A percentile compares a stretch with the other conserved stretches of the same genome.
Conservation (phyloP, 345 rosid species). For the Sonneratia caseolaris region DNA sequence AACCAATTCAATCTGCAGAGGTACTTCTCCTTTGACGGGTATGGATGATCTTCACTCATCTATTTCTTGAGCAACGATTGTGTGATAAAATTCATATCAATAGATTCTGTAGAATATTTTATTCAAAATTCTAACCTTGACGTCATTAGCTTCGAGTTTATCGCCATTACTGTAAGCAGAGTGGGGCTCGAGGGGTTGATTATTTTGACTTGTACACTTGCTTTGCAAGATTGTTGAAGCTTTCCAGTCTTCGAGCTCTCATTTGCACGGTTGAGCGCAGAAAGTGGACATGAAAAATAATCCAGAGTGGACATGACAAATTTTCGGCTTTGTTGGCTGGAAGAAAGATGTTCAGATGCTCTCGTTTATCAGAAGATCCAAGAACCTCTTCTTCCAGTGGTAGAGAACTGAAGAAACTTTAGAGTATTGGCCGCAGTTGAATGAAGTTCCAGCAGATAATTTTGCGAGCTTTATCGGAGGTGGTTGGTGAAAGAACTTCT, state of each 20-base stretch:
- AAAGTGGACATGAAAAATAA: too few species aligned
- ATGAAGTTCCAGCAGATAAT: conserved; percentile 20
- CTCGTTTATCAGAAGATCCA: conserved; percentile 8
- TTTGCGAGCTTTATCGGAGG: conserved; percentile 27
- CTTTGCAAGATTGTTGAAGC: neutral
- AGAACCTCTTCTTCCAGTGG: conserved; percentile 6
- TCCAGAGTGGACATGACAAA: neutral
- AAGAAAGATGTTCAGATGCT: neutral
- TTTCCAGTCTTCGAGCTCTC: conserved; percentile 37
- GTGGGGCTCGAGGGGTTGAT: neutral
- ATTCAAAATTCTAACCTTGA: neutral
- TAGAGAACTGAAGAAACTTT: conserved; percentile 1
- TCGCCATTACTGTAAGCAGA: neutral
- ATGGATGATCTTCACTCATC: too few species aligned
- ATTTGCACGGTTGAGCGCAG: conserved; percentile 37
- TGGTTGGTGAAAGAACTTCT: conserved; percentile 16
- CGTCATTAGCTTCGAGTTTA: neutral
- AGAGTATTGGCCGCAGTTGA: conserved; percentile 14
- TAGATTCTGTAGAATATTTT: too few species aligned
- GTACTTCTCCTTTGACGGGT: too few species aligned
- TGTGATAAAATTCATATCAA: too few species aligned
- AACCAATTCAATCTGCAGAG: too few species aligned
- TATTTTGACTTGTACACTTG: neutral
- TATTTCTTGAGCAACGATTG: too few species aligned
- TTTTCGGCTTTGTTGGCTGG: neutral